phyloP scores from a whole-genome alignment of 2,329 filamentous ascomycete genomes.

The Cryphonectria naterciae region DNA sequence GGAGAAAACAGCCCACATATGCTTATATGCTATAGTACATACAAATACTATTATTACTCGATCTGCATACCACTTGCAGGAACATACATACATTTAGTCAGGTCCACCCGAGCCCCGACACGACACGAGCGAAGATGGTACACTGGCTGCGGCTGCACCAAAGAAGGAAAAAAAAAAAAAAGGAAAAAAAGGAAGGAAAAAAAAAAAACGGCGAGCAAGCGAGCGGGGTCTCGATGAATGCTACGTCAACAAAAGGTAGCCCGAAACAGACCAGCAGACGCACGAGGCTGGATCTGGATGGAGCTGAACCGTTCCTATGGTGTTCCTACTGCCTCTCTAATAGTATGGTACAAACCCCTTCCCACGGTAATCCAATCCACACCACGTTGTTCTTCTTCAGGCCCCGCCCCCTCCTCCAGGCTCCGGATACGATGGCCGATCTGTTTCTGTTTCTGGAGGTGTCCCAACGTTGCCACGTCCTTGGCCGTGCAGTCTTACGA shows the following conservation, averaged over 20 bases:
- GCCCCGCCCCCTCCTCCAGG: neutral
- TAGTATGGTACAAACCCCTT: neutral
- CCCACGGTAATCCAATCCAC: neutral
- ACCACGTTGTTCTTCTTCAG: neutral
- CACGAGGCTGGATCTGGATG: neutral
- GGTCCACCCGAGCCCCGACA: too few species aligned
- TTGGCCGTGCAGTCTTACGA: too few species aligned
- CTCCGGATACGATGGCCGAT: conserved; percentile 5
- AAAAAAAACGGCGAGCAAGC: neutral
- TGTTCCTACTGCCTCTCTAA: too few species aligned
- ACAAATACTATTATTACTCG: too few species aligned
- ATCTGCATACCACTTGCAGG: too few species aligned
- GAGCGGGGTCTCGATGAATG: neutral
- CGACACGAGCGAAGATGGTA: neutral
- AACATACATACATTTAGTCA: neutral
- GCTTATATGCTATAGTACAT: too few species aligned
- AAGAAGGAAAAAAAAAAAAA: too few species aligned
- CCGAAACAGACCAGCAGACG: neutral
- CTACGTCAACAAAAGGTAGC: neutral
- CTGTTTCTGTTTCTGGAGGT: neutral
- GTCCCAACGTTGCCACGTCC: neutral
- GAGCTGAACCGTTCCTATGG: neutral
- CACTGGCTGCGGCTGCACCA: neutral
- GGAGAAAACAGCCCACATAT: neutral
- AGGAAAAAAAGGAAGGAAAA: too few species aligned